Percentiles rank a stretch among this genome's conserved stretches.
phyloP scores from a whole-genome alignment of 805 yeast species.

The Kluyveromyces nonfermentans region DNA sequence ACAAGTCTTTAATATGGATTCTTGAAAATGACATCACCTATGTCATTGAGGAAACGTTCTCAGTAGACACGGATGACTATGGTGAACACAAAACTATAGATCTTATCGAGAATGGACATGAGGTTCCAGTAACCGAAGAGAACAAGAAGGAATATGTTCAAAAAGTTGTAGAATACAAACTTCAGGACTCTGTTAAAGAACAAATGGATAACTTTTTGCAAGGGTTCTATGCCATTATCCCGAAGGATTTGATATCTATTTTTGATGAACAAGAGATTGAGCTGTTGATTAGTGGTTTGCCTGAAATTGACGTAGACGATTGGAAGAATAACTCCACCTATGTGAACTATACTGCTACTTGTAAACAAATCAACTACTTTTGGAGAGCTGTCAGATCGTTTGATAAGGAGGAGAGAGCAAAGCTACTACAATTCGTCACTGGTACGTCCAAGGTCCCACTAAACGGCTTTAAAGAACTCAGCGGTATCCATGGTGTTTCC shows the following conservation, averaged over 20 bases:
- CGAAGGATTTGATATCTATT: constrained; percentile 70
- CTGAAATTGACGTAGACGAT: constrained; percentile 91
- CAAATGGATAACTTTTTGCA: constrained; percentile 77
- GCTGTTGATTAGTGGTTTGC: constrained; percentile 84
- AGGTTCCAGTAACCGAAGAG: constrained; percentile 79
- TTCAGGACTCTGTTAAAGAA: constrained; percentile 73
- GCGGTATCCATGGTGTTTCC: constrained; percentile 78
- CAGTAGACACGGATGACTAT: constrained; percentile 87
- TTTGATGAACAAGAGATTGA: constrained; percentile 96
- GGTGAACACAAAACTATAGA: constrained; percentile 84
- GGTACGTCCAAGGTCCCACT: constrained; percentile 96
- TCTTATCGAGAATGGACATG: constrained; percentile 69
- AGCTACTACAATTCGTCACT: constrained; percentile 87
- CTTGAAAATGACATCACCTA: constrained; percentile 94
- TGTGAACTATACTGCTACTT: constrained; percentile 70
- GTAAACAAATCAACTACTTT: constrained; percentile 89
- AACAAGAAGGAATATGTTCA: constrained; percentile 87
- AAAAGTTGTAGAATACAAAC: constrained; percentile 75
- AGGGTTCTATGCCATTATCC: constrained; percentile 88
- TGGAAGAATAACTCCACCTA: constrained; percentile 85
- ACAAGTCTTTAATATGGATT: constrained; percentile 92
- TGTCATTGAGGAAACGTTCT: constrained; percentile 86
- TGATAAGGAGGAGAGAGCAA: constrained; percentile 89
- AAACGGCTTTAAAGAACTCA: constrained; percentile 82
- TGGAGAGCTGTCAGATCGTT: constrained; percentile 97